Percentiles rank a stretch among this genome's conserved stretches.
Conservation (phyloP, 2,329 filamentous ascomycete genomes). For the Alternaria infectoria region DNA sequence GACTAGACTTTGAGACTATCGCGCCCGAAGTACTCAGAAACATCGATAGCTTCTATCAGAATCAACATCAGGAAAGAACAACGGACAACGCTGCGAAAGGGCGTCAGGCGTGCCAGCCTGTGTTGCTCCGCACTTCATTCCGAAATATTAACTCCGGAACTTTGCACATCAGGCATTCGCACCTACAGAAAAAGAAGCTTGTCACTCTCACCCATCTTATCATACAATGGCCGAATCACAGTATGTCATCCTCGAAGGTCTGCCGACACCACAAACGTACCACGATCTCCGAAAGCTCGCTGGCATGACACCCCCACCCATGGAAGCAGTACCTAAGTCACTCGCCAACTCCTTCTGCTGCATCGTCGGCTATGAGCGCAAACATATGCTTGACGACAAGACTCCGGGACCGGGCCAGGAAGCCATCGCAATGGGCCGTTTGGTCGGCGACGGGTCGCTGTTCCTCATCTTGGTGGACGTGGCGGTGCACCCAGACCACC, state of each 20-base stretch:
- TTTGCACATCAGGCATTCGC: background rate
- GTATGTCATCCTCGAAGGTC: conserved; percentile 36
- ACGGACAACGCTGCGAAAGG: background rate
- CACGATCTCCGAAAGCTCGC: conserved; percentile 39
- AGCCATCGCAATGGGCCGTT: conserved; percentile 58
- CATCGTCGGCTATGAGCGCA: conserved; percentile 34
- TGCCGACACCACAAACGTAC: conserved; percentile 39
- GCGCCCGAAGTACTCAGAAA: background rate
- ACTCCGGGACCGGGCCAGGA: conserved; percentile 24
- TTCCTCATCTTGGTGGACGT: conserved; percentile 61
- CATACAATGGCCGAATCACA: conserved; percentile 10
- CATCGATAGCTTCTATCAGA: background rate
- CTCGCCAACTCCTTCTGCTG: conserved; percentile 35
- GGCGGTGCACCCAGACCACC: conserved; percentile 58
- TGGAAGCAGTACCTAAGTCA: conserved; percentile 33
- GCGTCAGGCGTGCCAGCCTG: background rate
- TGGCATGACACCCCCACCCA: conserved; percentile 39
- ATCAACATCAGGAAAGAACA: background rate
- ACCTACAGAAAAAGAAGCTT: background rate
- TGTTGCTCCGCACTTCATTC: background rate
- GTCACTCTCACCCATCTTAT: background rate
- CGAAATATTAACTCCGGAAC: background rate
- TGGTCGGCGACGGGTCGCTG: conserved; percentile 60
- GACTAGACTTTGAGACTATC: background rate
- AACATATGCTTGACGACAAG: conserved; percentile 28